Evolutionary conservation across 2,329 filamentous ascomycete genomes (phyloP).

Genomic region (Escovopsis sp.): DNA sequence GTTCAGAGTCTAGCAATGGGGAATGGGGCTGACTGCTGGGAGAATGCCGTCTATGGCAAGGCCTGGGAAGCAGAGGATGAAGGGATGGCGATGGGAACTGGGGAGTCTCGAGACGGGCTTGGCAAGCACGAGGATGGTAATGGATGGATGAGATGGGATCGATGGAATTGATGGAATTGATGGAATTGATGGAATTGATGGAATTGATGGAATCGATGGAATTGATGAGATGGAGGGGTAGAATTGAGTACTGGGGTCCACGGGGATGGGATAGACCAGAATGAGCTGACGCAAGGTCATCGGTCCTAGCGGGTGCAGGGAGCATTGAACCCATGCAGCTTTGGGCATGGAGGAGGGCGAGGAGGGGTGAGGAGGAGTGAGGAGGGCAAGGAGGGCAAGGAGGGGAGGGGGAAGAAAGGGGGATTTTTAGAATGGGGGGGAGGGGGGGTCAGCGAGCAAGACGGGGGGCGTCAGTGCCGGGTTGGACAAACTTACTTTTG

Average conservation of each 20-base stretch:
- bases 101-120: too few species aligned
- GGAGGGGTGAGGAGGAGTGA: too few species aligned
- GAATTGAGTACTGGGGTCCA: background rate
- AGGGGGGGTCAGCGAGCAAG: background rate
- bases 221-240: too few species aligned
- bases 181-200: too few species aligned
- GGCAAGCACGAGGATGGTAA: too few species aligned
- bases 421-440: background rate
- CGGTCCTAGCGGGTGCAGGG: background rate
- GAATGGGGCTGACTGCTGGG: background rate
- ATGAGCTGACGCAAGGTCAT: background rate
- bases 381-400: background rate
- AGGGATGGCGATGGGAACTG: too few species aligned
- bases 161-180: too few species aligned
- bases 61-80: too few species aligned
- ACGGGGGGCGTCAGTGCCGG: background rate
- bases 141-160: background rate
- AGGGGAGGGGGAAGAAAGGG: background rate
- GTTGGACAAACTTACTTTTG: constrained; percentile 7
- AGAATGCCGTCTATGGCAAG: too few species aligned
- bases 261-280: background rate
- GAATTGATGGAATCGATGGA: too few species aligned
- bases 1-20: background rate
- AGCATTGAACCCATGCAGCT: too few species aligned
- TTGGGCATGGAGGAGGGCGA: background rate